A percentile compares a stretch with the other conserved stretches of the same genome.
Evolutionary conservation across 768 basidiomycete species (phyloP).

Genomic region (Phaffia tasmanica): DNA sequence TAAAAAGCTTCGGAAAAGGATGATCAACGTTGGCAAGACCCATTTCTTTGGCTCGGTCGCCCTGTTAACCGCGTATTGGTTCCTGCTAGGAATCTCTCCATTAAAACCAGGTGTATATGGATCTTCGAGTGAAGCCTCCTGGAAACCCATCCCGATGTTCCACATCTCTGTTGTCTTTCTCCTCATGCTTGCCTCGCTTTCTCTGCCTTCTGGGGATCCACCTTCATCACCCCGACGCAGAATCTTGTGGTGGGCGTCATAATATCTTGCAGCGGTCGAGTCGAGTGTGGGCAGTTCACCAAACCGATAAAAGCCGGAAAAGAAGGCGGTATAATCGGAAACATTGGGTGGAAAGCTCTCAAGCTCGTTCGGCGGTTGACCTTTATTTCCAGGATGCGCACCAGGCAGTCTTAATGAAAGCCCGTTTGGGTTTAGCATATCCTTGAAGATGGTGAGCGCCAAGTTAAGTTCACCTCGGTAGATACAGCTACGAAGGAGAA

Average conservation of each 20-base stretch:
- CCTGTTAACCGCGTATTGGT: slow-evolving; percentile 19
- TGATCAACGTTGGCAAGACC: slow-evolving; percentile 18
- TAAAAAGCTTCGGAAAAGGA: slow-evolving; percentile 22
- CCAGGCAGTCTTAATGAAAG: slow-evolving; percentile 13
- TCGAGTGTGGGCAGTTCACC: slow-evolving; percentile 34
- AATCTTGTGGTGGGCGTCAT: not conserved
- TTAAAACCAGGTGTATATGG: slow-evolving; percentile 9
- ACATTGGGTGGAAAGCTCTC: slow-evolving; percentile 43
- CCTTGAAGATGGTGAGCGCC: slow-evolving; percentile 51
- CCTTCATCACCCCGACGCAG: not conserved
- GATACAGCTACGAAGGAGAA: slow-evolving; percentile 57
- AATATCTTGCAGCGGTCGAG: slow-evolving; percentile 1
- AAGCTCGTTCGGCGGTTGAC: slow-evolving; percentile 10
- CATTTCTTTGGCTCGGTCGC: slow-evolving; percentile 19
- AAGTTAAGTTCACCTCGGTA: slow-evolving; percentile 56
- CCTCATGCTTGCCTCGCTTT: not conserved
- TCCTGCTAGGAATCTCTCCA: slow-evolving; percentile 1
- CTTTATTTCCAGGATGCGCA: not conserved
- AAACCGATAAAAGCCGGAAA: slow-evolving; percentile 61
- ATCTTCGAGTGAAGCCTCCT: slow-evolving; percentile 12
- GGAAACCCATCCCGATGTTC: slow-evolving; percentile 17
- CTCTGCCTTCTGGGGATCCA: not conserved
- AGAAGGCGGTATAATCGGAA: slow-evolving; percentile 57
- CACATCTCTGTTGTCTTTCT: not conserved
- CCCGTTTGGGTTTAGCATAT: slow-evolving; percentile 44